phyloP scores from a whole-genome alignment of 331 rosid species.

The Stylosanthes scabra region DNA sequence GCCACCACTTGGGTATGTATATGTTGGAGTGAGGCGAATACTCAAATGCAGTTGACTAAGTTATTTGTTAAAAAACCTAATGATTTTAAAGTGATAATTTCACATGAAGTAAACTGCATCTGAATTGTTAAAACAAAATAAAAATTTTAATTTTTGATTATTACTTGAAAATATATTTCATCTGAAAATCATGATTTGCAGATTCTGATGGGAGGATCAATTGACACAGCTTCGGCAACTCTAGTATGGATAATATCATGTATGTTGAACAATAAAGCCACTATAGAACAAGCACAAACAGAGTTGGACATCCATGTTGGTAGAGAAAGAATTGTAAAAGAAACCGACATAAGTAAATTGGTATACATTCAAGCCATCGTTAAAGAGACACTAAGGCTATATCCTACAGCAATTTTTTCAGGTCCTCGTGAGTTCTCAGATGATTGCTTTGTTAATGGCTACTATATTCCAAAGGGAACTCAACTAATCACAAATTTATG shows the following conservation, averaged over 20 bases:
- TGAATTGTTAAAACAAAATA: too few relatives aligned
- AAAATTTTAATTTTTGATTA: too few relatives aligned
- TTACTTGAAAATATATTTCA: too few relatives aligned
- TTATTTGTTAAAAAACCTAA: too few relatives aligned
- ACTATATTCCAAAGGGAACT: slow-evolving; percentile 39
- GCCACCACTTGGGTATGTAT: not conserved
- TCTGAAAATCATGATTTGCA: not conserved
- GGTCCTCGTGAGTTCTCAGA: slow-evolving; percentile 17
- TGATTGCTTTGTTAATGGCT: slow-evolving; percentile 46
- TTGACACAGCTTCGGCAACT: slow-evolving; percentile 33
- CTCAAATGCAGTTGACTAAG: too few relatives aligned
- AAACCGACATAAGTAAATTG: slow-evolving; percentile 38
- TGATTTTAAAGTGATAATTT: too few relatives aligned
- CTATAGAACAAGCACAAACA: slow-evolving; percentile 35
- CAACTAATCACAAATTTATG: slow-evolving; percentile 41
- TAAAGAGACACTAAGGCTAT: slow-evolving; percentile 49
- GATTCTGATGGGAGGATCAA: slow-evolving; percentile 37
- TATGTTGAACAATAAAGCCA: slow-evolving; percentile 33
- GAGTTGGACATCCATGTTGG: slow-evolving; percentile 56
- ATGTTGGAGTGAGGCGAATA: too few relatives aligned
- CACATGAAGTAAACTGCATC: too few relatives aligned
- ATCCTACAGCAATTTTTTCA: slow-evolving; percentile 40
- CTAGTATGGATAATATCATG: slow-evolving; percentile 45
- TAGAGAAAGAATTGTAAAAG: slow-evolving; percentile 39
- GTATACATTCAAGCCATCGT: slow-evolving; percentile 46